Percentiles rank a stretch among this genome's conserved stretches.
These are phyloP conservation scores for Smallanthus sonchifolius DNA, from an alignment of 129 eudicot species.

Conservation along the genomic window DNA sequence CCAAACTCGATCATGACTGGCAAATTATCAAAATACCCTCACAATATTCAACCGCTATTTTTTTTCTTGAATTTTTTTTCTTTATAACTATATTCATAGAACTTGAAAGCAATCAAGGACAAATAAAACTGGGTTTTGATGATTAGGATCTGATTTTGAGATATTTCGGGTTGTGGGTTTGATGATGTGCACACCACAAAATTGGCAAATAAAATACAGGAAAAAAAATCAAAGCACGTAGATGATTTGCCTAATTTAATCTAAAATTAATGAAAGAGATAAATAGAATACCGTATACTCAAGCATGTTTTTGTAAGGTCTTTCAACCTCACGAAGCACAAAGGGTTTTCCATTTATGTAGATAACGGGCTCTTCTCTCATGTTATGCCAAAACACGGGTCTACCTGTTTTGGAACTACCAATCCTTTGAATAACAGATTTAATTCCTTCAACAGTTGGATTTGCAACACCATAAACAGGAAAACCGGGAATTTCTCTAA, in stretches of 20 bases:
- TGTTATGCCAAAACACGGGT: constrained; percentile 94
- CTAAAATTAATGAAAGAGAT: constrained; percentile 14
- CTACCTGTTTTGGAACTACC: constrained; percentile 77
- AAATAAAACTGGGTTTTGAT: not conserved
- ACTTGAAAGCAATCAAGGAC: not conserved
- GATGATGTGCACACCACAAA: not conserved
- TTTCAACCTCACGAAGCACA: constrained; percentile 97
- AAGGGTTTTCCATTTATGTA: constrained; percentile 95
- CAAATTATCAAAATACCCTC: not conserved
- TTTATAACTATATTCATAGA: not conserved
- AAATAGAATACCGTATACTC: constrained; percentile 71
- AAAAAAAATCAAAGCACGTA: not conserved
- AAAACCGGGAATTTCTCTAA: constrained; percentile 89
- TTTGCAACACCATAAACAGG: constrained; percentile 97
- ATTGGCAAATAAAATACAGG: not conserved
- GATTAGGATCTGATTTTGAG: not conserved
- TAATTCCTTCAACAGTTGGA: constrained; percentile 93
- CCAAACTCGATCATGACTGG: not conserved
- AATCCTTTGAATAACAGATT: constrained; percentile 74
- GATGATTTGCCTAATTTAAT: not conserved
- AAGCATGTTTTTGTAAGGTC: constrained; percentile 95
- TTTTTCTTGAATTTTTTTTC: not conserved
- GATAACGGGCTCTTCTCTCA: constrained; percentile 97
- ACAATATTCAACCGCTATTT: not conserved
- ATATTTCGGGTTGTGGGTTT: not conserved